Base-by-base conservation (phyloP, 768 basidiomycete genomes). In the Termitomyces sp. region DNA sequence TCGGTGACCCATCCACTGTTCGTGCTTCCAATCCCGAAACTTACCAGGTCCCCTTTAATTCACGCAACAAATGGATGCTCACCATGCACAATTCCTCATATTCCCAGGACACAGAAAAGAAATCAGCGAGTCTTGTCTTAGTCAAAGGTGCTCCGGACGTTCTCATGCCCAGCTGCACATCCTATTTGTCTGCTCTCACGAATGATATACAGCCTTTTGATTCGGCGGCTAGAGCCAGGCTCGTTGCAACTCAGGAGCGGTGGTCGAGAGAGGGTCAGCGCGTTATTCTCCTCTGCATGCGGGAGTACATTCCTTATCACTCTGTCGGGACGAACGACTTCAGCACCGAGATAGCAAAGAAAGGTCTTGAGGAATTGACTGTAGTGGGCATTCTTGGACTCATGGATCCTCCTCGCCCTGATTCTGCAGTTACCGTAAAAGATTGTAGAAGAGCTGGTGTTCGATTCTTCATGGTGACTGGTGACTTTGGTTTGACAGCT, bases 71-170 rank as follows among this genome's bases (percentile, higher is more conserved):
- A 64, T 84, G 75, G 75, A 83, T 83, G 78, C 71, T 83, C 48
- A 79, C 75, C 50, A 69, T 80, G 52, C 61, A 73, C 26, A 63
- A 61, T 45, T 61, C 60, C 9, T 26, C 35, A 5, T 37, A 38
- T 12, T 45, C 10, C 10, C 11, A 23, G 2, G 19, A 37, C 9
- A 30, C 45, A 21, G 60, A 60, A 14, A 55, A 51, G 49, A 62
- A 54, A 54, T 35, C 47, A 1, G 57, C 57, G 35, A 63, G 57
- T 0, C 67, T 76, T 66, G 66, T 84, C 56, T 68, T 78, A 49
- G 74, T 76, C 64, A 84, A 85, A 65, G 83, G 83, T n/a, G 84
- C 82, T 1, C 84, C 84, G 0, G 84, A 86, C 55, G 70, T 81
- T 21, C 69, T 82, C 28, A 73, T 81, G 54, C 69, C 68, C 10